phyloP scores from a whole-genome alignment of 208 protist species.

The Acanthamoeba royreba region DNA sequence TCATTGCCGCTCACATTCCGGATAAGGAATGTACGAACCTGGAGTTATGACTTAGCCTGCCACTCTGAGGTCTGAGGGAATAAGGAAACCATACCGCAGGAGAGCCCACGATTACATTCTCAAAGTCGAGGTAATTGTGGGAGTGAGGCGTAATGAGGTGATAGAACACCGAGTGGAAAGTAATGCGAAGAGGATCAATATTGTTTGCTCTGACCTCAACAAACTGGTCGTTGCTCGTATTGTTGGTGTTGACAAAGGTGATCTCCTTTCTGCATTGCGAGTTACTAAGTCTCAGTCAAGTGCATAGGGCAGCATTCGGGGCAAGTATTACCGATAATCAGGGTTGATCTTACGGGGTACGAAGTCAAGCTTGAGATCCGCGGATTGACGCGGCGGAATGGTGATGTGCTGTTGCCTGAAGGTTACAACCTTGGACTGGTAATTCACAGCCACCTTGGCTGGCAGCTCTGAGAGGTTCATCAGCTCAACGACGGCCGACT shows the following conservation, averaged over 20 bases:
- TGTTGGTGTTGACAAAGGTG: conserved; percentile 65
- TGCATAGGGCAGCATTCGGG: not conserved
- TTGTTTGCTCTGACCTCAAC: conserved; percentile 69
- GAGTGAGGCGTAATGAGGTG: conserved; percentile 49
- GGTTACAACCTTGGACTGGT: conserved; percentile 63
- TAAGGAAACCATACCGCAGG: conserved; percentile 4
- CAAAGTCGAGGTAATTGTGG: conserved; percentile 59
- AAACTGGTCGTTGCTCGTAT: conserved; percentile 58
- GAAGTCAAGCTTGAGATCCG: conserved; percentile 55
- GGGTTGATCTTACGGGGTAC: conserved; percentile 71
- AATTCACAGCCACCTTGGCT: conserved; percentile 40
- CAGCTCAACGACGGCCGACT: conserved; percentile 27
- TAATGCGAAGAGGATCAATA: conserved; percentile 68
- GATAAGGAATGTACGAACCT: conserved; percentile 57
- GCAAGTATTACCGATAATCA: not conserved
- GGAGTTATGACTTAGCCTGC: not conserved
- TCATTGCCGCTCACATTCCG: conserved; percentile 51
- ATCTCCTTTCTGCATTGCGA: conserved; percentile 64
- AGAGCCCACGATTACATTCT: conserved; percentile 59
- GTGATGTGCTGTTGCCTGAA: not conserved
- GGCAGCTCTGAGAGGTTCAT: conserved; percentile 66
- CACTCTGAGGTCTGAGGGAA: not conserved
- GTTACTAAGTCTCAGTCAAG: not conserved
- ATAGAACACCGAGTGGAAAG: conserved; percentile 75
- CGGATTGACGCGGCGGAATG: conserved; percentile 46